These are phyloP conservation scores for Parastagonospora avenae DNA, from an alignment of 2,329 filamentous ascomycete species.

Conservation along the genomic window DNA sequence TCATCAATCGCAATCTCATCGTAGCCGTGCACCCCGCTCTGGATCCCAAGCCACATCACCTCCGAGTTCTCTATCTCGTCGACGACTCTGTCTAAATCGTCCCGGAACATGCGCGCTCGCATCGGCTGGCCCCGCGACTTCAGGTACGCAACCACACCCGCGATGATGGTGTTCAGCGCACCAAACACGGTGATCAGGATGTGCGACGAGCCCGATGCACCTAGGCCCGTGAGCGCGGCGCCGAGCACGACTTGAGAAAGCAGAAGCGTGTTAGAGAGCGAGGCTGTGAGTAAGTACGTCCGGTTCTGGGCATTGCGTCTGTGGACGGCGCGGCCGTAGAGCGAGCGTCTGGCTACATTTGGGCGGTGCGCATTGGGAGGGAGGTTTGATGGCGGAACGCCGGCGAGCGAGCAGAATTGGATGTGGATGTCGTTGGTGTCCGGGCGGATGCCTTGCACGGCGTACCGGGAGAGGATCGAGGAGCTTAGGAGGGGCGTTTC, in stretches of 20 bases:
- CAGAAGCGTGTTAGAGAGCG: constrained; percentile 45
- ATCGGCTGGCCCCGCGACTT: constrained; percentile 49
- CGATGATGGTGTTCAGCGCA: constrained; percentile 49
- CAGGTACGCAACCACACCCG: constrained; percentile 48
- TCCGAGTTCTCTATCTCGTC: constrained; percentile 51
- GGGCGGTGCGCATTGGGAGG: constrained; percentile 20
- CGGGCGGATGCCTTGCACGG: not conserved
- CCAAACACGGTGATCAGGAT: constrained; percentile 49
- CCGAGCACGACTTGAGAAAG: constrained; percentile 49
- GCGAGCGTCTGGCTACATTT: constrained; percentile 33
- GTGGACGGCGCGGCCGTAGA: constrained; percentile 44
- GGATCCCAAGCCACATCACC: constrained; percentile 52
- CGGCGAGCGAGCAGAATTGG: constrained; percentile 48
- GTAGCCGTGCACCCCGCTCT: constrained; percentile 50
- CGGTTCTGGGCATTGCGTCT: constrained; percentile 37
- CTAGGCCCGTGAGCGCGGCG: constrained; percentile 47
- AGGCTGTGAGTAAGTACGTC: constrained; percentile 46
- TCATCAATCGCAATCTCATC: constrained; percentile 54
- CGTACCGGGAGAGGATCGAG: not conserved
- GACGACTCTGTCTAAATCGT: constrained; percentile 48
- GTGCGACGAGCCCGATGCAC: constrained; percentile 41
- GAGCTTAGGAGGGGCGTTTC: too few relatives aligned
- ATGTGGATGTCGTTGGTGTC: constrained; percentile 28
- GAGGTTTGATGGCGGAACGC: constrained; percentile 39
- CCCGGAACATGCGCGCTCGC: constrained; percentile 48